A percentile compares a stretch with the other conserved stretches of the same genome.
These are phyloP conservation scores for Mortierella sp. DNA, from an alignment of 371 early-diverging fungal genomes.

Conservation along the genomic window DNA sequence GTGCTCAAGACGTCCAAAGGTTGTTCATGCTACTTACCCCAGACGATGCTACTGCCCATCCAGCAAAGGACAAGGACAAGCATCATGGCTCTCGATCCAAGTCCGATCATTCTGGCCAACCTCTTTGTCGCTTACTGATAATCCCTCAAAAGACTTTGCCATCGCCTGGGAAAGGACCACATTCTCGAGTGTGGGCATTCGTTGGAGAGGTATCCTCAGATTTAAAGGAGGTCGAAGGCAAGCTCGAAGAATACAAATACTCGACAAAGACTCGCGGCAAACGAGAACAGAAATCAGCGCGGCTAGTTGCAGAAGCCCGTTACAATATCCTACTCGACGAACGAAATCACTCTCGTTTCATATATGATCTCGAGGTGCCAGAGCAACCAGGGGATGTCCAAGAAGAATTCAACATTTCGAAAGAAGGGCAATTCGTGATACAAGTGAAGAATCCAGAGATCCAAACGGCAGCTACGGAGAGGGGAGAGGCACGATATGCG, in stretches of 20 bases:
- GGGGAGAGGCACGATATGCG: slow-evolving; percentile 18
- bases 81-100: background rate
- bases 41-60: slow-evolving; percentile 30
- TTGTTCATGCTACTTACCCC: slow-evolving; percentile 61
- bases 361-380: slow-evolving; percentile 59
- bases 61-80: slow-evolving; percentile 2
- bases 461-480: slow-evolving; percentile 20
- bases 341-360: slow-evolving; percentile 40
- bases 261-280: slow-evolving; percentile 61
- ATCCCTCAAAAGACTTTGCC: slow-evolving; percentile 54
- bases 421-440: slow-evolving; percentile 62
- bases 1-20: slow-evolving; percentile 57
- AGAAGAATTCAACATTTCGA: slow-evolving; percentile 61
- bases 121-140: slow-evolving; percentile 51
- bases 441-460: slow-evolving; percentile 60
- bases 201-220: slow-evolving; percentile 51
- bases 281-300: slow-evolving; percentile 49
- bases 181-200: slow-evolving; percentile 60
- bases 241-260: slow-evolving; percentile 55
- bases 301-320: slow-evolving; percentile 51
- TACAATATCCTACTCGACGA: slow-evolving; percentile 33
- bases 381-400: slow-evolving; percentile 58
- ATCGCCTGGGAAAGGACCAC: slow-evolving; percentile 20
- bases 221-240: slow-evolving; percentile 36
- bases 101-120: slow-evolving; percentile 13